phyloP scores from a whole-genome alignment of 23 red algal species.

The Gracilaria domingensis region DNA sequence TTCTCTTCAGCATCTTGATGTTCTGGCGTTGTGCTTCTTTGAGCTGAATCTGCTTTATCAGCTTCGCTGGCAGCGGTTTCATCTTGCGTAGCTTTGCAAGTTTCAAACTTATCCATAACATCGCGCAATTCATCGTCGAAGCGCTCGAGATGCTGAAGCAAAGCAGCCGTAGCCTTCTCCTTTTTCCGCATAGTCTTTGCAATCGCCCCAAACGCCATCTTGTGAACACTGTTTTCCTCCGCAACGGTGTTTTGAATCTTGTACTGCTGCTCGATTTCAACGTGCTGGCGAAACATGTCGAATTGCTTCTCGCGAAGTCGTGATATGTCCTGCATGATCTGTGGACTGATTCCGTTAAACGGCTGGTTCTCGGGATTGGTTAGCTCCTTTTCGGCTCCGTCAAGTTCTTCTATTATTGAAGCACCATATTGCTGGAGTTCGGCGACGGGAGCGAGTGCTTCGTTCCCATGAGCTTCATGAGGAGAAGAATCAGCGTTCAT shows the following conservation, averaged over 20 bases:
- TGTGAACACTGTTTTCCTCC: constrained; percentile 63
- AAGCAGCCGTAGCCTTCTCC: constrained; percentile 54
- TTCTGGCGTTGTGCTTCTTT: neutral
- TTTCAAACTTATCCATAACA: constrained; percentile 68
- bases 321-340: constrained; percentile 66
- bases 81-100: neutral
- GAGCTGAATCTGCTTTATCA: neutral
- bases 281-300: constrained; percentile 73
- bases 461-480: constrained; percentile 6
- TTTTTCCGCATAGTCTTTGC: constrained; percentile 72
- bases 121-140: constrained; percentile 59
- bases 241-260: constrained; percentile 69
- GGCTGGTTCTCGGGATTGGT: constrained; percentile 49
- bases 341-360: constrained; percentile 54
- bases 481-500: constrained; percentile 18
- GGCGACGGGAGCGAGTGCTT: constrained; percentile 57
- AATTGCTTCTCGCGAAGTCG: constrained; percentile 55
- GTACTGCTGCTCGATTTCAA: constrained; percentile 68
- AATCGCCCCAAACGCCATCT: constrained; percentile 52
- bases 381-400: constrained; percentile 53
- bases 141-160: constrained; percentile 43
- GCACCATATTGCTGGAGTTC: constrained; percentile 70
- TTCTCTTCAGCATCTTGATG: neutral
- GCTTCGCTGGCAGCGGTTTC: constrained; percentile 10
- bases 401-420: constrained; percentile 55